These are phyloP conservation scores for Aspergillus asperescens DNA, from an alignment of 495 filamentous ascomycete genomes.

Conservation along the genomic window DNA sequence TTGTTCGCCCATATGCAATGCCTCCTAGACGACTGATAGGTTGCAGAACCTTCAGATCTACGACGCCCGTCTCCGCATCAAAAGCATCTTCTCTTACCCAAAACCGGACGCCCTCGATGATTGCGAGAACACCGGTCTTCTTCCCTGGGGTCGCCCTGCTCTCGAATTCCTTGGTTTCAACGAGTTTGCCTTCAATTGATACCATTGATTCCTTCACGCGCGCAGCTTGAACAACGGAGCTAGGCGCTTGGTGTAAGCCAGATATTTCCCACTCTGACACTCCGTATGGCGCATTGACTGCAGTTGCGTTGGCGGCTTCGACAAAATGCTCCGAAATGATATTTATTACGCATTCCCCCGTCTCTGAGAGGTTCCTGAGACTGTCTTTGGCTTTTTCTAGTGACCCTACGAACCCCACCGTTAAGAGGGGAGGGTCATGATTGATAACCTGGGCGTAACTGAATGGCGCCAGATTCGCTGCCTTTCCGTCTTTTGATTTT, in stretches of 20 bases:
- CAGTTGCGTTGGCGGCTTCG: slow-evolving; percentile 79
- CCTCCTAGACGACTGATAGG: slow-evolving; percentile 80
- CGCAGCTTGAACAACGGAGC: slow-evolving; percentile 59
- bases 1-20: slow-evolving; percentile 70
- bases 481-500: slow-evolving; percentile 51
- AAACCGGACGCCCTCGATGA: slow-evolving; percentile 82
- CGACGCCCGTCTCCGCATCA: slow-evolving; percentile 63
- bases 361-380: slow-evolving; percentile 64
- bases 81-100: slow-evolving; percentile 89
- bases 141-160: slow-evolving; percentile 61
- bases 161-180: slow-evolving; percentile 70
- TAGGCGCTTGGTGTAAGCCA: slow-evolving; percentile 69
- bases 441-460: slow-evolving; percentile 77
- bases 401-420: slow-evolving; percentile 59
- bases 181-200: slow-evolving; percentile 71
- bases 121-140: slow-evolving; percentile 65
- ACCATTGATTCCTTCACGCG: slow-evolving; percentile 79
- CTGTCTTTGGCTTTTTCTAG: slow-evolving; percentile 67
- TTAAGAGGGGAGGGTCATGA: slow-evolving; percentile 87
- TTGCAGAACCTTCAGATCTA: slow-evolving; percentile 65
- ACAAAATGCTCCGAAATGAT: slow-evolving; percentile 79
- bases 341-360: slow-evolving; percentile 73
- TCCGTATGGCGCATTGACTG: slow-evolving; percentile 74
- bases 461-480: slow-evolving; percentile 80
- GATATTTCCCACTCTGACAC: slow-evolving; percentile 75